Evolutionary conservation across 2,329 filamentous ascomycete species (phyloP), one percentile per base, ranked within the genome.

Genomic region (Colletotrichum abscissum): DNA sequence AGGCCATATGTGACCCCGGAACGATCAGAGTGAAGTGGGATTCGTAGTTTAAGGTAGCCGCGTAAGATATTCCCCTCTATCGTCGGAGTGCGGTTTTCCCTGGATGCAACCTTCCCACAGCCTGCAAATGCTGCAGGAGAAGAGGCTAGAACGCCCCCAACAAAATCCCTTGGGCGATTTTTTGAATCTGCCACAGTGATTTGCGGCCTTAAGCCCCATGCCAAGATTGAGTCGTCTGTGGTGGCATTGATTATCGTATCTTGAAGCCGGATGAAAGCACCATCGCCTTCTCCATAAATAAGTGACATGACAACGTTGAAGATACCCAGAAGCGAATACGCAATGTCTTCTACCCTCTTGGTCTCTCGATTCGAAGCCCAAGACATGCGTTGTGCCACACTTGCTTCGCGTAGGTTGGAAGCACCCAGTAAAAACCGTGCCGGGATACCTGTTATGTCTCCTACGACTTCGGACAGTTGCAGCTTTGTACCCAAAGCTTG

Each of bases 401-500:
- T 78, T 4, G 75, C 75, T 4, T 30, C 14, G 6, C 59, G 58
- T 1, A 77, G n/a, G 0, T 60, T 24, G 1, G 58, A 12, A 3
- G 58, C n/a, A 1, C 76, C 73, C 0, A 76, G 28, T 0, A 77
- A 30, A 12, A 64, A 73, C 1, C 33, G 59, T 12, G 55, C 67
- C 0, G 75, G 73, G 12, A 84, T 82, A 0, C 75, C 73, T 1
- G 82, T 84, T n/a, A 81, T 77, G 8, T 69, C 58, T 8, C 76
- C 76, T 2, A 84, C 68, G 52, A 67, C 19, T 75, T 75, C 22
- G 63, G 73, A 55, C 12, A 73, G 58, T 3, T 46, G 54, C 2
- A 28, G 22, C 59, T 76, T 77, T 0, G 73, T 74, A 12, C 76
- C 76, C 6, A 77, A 26, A 0, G 0, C 38, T 0, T 3, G 26